These are phyloP conservation scores for Ganoderma boninense DNA, from an alignment of 1,284 basidiomycete genomes.

Conservation along the genomic window DNA sequence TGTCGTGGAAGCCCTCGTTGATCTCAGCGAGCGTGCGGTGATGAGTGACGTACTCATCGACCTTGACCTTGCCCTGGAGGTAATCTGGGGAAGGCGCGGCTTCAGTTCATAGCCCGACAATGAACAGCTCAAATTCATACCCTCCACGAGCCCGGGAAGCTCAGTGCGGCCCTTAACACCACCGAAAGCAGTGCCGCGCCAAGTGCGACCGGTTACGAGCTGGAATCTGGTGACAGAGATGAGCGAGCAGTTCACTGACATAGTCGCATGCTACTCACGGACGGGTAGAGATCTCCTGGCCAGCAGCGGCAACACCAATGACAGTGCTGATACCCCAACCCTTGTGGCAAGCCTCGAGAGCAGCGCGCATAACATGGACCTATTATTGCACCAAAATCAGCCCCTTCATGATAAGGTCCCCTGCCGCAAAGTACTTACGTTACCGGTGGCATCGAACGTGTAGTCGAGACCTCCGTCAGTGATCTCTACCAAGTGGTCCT, in stretches of 20 bases:
- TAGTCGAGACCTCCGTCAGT: slow-evolving; percentile 98
- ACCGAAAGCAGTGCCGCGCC: slow-evolving; percentile 97
- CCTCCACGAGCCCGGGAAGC: slow-evolving; percentile 88
- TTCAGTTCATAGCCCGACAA: background rate
- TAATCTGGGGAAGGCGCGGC: slow-evolving; percentile 59
- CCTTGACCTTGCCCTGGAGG: slow-evolving; percentile 75
- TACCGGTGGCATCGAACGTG: slow-evolving; percentile 97
- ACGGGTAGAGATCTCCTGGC: slow-evolving; percentile 96
- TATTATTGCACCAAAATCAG: slow-evolving; percentile 34
- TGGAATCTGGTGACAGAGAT: slow-evolving; percentile 67
- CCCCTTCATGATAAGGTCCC: too few relatives aligned
- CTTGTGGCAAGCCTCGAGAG: slow-evolving; percentile 98
- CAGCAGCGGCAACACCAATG: slow-evolving; percentile 96
- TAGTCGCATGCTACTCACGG: slow-evolving; percentile 65
- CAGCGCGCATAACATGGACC: slow-evolving; percentile 94
- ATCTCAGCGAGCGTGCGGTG: slow-evolving; percentile 79
- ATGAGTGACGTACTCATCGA: slow-evolving; percentile 94
- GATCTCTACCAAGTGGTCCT: slow-evolving; percentile 90
- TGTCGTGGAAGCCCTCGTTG: slow-evolving; percentile 92
- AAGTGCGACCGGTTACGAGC: slow-evolving; percentile 88
- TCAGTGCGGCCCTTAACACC: slow-evolving; percentile 98
- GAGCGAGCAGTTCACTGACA: too few relatives aligned
- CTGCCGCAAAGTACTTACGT: slow-evolving; percentile 58
- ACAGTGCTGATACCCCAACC: slow-evolving; percentile 98
- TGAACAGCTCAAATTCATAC: slow-evolving; percentile 43